Base-by-base conservation (phyloP, 768 basidiomycete species). In the Tylopilus sp. region DNA sequence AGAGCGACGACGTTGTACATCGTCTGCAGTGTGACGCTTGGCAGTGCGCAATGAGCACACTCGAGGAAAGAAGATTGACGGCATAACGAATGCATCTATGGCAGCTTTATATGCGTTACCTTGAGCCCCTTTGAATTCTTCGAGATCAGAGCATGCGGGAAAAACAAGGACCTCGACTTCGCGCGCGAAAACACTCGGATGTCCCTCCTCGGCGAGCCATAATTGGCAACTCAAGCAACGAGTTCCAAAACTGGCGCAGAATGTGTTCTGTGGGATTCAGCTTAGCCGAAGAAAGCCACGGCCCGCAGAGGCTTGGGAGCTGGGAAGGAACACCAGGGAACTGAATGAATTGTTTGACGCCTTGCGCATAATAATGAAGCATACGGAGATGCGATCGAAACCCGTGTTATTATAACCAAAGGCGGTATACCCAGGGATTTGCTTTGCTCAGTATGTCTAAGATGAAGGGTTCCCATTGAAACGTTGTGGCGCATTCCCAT, bases 1-100 rank as follows among this genome's bases (percentile, higher is more conserved):
- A 81, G 71, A 38, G 72, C 65, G 48, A 81, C 69, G 54, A 75
- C 65, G 57, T 57, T 62, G 62, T 68, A 66, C 53, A 58, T 48
- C 59, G 66, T 69, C 47, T 53, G 38, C 6, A 36, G 18, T 8
- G 47, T n/a, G 28, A 20, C n/a, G 44, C 15, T 43, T 33, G 21
- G 4, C n/a, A 13, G 35, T 40, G 36, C 23, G 6, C 4, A 40
- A 51, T 45, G 3, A 40, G 43, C 35, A 28, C 12, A 40, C 50
- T 49, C 51, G 33, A 55, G 53, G 51, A 52, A 51, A 47, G 53
- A 33, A 42, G 21, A 47, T 52, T 53, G 56, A 53, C 47, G 23
- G 9, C 47, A 68, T 55, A 15, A 47, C n/a, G 45, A 52, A 18
- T 12, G 42, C 26, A 49, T 51, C 47, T 22, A n/a, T 40, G 40